phyloP scores from a whole-genome alignment of 176 grass and related monocot species.

The Tillandsia leiboldiana region DNA sequence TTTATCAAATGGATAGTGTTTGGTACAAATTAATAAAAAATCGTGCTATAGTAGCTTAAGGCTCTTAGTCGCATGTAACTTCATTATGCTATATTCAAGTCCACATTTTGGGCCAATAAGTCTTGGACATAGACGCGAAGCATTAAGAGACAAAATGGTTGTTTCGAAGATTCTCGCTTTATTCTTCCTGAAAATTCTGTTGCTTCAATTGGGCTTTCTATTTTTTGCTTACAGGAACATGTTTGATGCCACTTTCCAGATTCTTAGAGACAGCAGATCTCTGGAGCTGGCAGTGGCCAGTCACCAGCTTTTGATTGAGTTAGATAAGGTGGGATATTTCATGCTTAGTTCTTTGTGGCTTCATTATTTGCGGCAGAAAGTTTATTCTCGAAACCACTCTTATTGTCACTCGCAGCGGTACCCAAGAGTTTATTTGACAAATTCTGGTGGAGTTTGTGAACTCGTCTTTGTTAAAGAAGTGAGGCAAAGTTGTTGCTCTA shows the following conservation, averaged over 20 bases:
- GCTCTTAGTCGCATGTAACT: too few relatives aligned
- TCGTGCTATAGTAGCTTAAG: too few relatives aligned
- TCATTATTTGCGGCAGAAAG: not conserved
- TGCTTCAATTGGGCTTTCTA: conserved; percentile 1
- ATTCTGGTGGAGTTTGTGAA: conserved; percentile 17
- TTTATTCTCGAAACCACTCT: not conserved
- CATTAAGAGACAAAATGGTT: not conserved
- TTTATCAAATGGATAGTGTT: too few relatives aligned
- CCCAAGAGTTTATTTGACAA: conserved; percentile 52
- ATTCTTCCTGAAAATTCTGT: conserved; percentile 3
- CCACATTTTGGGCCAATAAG: too few relatives aligned
- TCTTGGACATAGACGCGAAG: too few relatives aligned
- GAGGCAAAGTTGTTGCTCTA: conserved; percentile 4
- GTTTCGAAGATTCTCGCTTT: not conserved
- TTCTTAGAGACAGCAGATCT: conserved; percentile 52
- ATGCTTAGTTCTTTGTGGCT: not conserved
- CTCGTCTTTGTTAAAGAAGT: conserved; percentile 61
- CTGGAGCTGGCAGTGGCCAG: conserved; percentile 64
- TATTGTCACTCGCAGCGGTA: conserved; percentile 40
- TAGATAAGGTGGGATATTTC: conserved; percentile 45
- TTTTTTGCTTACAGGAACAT: conserved; percentile 39
- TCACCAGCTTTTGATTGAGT: conserved; percentile 65
- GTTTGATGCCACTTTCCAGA: conserved; percentile 52
- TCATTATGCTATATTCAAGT: too few relatives aligned
- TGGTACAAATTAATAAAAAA: too few relatives aligned